Evolutionary conservation across 2,329 filamentous ascomycete species (phyloP).

Genomic region (Fusarium caatingaense): DNA sequence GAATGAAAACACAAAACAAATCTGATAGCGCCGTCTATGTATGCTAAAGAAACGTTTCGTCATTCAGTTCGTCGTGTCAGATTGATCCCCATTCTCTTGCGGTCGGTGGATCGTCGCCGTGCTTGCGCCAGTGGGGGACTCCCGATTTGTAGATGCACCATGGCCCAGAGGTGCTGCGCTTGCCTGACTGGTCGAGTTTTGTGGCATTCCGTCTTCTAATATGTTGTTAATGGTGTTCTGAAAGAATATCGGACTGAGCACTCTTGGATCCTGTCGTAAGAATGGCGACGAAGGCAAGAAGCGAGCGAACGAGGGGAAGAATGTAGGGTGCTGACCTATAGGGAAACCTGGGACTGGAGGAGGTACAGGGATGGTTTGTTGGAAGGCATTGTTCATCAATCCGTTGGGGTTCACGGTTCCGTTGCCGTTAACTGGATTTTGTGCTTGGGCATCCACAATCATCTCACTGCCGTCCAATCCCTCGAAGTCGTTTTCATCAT

Average conservation of each 20-base stretch:
- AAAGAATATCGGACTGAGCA: constrained; percentile 38
- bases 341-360: constrained; percentile 43
- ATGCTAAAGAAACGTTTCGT: constrained; percentile 22
- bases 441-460: constrained; percentile 50
- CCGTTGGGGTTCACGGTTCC: constrained; percentile 10
- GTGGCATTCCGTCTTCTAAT: constrained; percentile 40
- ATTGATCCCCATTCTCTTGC: constrained; percentile 29
- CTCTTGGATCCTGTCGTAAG: constrained; percentile 29
- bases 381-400: constrained; percentile 21
- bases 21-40: constrained; percentile 23
- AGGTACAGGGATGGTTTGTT: constrained; percentile 46
- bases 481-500: constrained; percentile 60
- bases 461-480: constrained; percentile 55
- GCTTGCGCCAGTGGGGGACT: constrained; percentile 49
- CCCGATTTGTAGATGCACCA: constrained; percentile 40
- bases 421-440: constrained; percentile 40
- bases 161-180: constrained; percentile 48
- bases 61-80: constrained; percentile 42
- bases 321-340: constrained; percentile 41
- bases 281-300: constrained; percentile 34
- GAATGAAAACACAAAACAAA: constrained; percentile 27
- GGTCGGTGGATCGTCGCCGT: constrained; percentile 52
- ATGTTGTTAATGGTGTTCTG: constrained; percentile 48
- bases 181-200: constrained; percentile 34
- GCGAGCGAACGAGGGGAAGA: constrained; percentile 32